Evolutionary conservation across 495 filamentous ascomycete species (phyloP).

Genomic region (Poronia punctata): DNA sequence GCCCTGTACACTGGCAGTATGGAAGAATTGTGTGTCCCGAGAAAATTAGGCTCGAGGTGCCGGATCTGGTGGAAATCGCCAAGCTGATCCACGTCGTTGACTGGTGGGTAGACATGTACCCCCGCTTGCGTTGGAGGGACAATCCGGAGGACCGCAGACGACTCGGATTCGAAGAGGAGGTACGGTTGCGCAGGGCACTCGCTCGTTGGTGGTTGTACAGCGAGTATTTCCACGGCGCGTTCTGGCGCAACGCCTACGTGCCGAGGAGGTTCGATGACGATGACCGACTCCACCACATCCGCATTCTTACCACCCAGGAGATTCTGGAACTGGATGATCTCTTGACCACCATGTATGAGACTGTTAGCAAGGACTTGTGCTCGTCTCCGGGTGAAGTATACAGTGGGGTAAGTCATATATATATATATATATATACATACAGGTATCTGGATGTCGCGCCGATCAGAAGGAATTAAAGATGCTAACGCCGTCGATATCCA

Average conservation of each 20-base stretch:
- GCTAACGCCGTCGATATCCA: constrained; percentile 7
- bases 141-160: constrained; percentile 56
- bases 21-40: constrained; percentile 6
- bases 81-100: constrained; percentile 17
- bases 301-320: constrained; percentile 26
- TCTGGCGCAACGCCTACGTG: constrained; percentile 4
- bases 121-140: constrained; percentile 58
- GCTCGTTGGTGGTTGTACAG: constrained; percentile 62
- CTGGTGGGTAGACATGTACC: constrained; percentile 53
- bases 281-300: constrained; percentile 24
- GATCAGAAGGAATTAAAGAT: neutral
- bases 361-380: constrained; percentile 29
- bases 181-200: constrained; percentile 56
- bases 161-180: constrained; percentile 48
- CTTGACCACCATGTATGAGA: constrained; percentile 22
- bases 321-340: constrained; percentile 29
- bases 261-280: constrained; percentile 16
- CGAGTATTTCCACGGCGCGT: constrained; percentile 27
- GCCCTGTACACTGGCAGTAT: constrained; percentile 1
- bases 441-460: too few species aligned
- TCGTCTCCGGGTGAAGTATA: constrained; percentile 26
- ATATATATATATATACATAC: neutral
- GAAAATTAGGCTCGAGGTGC: constrained; percentile 5
- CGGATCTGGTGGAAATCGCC: constrained; percentile 12
- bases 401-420: constrained; percentile 14